Conservation (phyloP, 2,329 filamentous ascomycete species). For the Alternaria gaisen region DNA sequence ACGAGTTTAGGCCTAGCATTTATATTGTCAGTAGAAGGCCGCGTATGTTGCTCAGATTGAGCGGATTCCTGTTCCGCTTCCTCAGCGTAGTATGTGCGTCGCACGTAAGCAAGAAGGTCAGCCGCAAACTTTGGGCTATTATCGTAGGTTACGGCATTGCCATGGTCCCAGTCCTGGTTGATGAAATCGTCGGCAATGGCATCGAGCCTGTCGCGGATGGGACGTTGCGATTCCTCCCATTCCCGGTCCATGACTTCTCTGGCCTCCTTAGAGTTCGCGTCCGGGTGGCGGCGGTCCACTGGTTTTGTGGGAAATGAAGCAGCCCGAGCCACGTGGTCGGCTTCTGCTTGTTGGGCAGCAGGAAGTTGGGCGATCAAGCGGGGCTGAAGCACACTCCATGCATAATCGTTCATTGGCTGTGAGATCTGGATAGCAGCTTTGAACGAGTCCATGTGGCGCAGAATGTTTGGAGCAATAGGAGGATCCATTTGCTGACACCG, state of each 20-base stretch:
- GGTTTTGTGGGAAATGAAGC: constrained; percentile 57
- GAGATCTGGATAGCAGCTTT: constrained; percentile 76
- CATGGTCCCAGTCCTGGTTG: constrained; percentile 69
- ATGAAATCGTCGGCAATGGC: constrained; percentile 76
- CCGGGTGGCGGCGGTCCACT: constrained; percentile 58
- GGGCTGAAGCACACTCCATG: constrained; percentile 74
- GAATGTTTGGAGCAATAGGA: constrained; percentile 68
- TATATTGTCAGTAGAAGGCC: constrained; percentile 16
- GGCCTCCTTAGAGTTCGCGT: constrained; percentile 59
- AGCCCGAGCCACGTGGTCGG: constrained; percentile 59
- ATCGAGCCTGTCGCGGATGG: constrained; percentile 71
- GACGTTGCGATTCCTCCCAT: constrained; percentile 75
- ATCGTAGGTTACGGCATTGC: constrained; percentile 69
- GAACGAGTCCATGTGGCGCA: constrained; percentile 77
- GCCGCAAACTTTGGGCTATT: constrained; percentile 74
- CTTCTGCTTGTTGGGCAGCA: constrained; percentile 67
- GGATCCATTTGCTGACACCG: constrained; percentile 72
- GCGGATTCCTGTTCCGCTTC: constrained; percentile 63
- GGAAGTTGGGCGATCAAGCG: constrained; percentile 72
- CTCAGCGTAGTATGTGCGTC: constrained; percentile 71
- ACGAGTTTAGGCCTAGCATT: constrained; percentile 71
- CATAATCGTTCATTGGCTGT: constrained; percentile 71
- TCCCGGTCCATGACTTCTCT: constrained; percentile 71
- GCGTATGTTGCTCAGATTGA: constrained; percentile 10
- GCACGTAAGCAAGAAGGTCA: constrained; percentile 73